Evolutionary conservation across 2,329 filamentous ascomycete genomes (phyloP), one percentile per base, ranked within the genome.

Genomic region (Aspergillus luchuensis): DNA sequence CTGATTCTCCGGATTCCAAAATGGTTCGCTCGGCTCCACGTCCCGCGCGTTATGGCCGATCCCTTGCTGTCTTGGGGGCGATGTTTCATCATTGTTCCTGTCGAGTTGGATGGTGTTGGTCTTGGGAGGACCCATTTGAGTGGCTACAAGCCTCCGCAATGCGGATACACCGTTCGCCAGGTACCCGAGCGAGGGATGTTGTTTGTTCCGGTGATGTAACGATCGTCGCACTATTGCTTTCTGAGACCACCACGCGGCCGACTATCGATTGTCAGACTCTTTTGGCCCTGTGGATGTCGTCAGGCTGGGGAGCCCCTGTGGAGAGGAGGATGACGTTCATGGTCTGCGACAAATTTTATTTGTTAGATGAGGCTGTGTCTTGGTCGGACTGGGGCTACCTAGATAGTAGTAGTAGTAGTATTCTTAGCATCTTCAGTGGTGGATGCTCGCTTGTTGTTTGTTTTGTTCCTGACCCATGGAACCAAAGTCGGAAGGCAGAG

Each of bases 221-320:
- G 65, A 67, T 63, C 64, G 55, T 45, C 65, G 21, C 47, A 59
- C 60, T 67, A 67, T 67, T 62, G 64, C 33, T 58, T 60, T 61
- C 58, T 64, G 63, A 64, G 58, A 63, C 61, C 33, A 52, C 59
- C 55, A 60, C 57, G 47, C 50, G 60, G 59, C 54, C 28, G 28
- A 60, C 62, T 64, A 60, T 59, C 38, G 57, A 59, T 59, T 55
- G 41, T 54, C 41, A 49, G 13, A 23, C 41, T 19, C 41, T 43
- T 19, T 43, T 15, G 33, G 33, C 11, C 33, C 33, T 36, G 33
- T 36, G 11, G 33, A 36, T 36, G 11, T 36, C 33, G 33, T 36
- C 33, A 36, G 33, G 33, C 11, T 36, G 11, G 33, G 33, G 33
- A 36, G 33, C 33, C 33, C 33, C 33, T 36, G 33, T 36, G 33